Evolutionary conservation across 73 alveolate genomes (phyloP).

Genomic region (Blepharisma japonicum): DNA sequence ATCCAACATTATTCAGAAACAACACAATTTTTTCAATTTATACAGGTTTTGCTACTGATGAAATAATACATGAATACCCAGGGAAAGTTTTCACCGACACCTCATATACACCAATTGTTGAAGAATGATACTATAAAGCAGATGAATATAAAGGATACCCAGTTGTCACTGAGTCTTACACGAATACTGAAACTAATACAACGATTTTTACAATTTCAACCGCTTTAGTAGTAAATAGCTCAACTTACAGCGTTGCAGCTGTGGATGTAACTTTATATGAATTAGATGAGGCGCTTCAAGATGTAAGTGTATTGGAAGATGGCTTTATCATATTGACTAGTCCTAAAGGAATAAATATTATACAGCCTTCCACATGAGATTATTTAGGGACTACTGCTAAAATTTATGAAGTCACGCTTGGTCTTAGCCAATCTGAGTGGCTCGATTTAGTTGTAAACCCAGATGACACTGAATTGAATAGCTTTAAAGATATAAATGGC

Average conservation of each 20-base stretch:
- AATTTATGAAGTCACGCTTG: background rate
- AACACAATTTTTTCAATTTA: no score
- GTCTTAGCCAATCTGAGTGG: background rate
- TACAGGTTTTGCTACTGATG: no score
- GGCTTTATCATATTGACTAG: background rate
- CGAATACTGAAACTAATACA: background rate
- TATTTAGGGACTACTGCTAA: background rate
- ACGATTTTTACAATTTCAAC: background rate
- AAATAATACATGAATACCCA: no score
- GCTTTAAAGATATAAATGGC: constrained; percentile 16
- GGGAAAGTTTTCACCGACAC: no score
- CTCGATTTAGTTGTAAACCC: background rate
- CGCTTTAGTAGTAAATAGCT: background rate
- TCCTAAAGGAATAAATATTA: background rate
- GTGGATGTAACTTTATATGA: background rate
- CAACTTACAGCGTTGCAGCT: background rate
- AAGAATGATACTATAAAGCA: constrained; percentile 14
- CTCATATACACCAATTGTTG: constrained; percentile 12
- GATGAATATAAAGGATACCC: background rate
- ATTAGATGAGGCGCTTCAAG: background rate
- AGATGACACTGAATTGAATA: background rate
- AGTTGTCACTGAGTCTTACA: constrained; percentile 15
- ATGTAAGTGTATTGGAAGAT: background rate
- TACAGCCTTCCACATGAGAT: background rate
- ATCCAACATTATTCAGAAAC: no score